Conservation (phyloP, 83 land plant genomes). For the Diphasiastrum complanatum region DNA sequence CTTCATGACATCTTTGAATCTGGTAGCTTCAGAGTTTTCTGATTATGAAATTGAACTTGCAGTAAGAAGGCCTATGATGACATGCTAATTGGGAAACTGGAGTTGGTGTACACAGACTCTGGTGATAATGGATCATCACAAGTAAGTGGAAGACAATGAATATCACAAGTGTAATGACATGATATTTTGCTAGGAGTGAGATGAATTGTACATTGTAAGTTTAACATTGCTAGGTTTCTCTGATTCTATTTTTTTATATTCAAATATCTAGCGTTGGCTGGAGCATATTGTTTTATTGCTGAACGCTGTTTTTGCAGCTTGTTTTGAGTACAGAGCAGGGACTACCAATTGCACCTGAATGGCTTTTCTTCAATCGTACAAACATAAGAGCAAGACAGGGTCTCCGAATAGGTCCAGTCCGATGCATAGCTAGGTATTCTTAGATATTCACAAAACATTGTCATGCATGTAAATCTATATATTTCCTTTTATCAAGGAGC, state of each 20-base stretch:
- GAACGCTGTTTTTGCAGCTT: slow-evolving; percentile 38
- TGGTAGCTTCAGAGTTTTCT: no score
- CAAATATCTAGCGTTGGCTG: no score
- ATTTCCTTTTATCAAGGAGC: background rate
- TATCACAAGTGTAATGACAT: no score
- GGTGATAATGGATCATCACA: slow-evolving; percentile 40
- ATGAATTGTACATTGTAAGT: background rate
- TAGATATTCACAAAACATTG: background rate
- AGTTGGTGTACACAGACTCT: slow-evolving; percentile 46
- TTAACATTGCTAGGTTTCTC: background rate
- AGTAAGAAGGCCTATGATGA: slow-evolving; percentile 54
- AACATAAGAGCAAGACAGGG: slow-evolving; percentile 56
- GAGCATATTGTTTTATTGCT: no score
- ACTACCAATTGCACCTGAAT: slow-evolving; percentile 44
- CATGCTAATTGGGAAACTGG: slow-evolving; percentile 57
- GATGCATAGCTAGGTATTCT: slow-evolving; percentile 44
- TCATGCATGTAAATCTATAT: background rate
- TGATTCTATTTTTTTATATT: background rate
- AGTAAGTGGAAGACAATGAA: slow-evolving; percentile 33
- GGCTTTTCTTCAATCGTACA: slow-evolving; percentile 56
- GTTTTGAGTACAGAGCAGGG: slow-evolving; percentile 61
- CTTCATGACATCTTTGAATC: no score
- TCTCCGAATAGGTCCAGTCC: slow-evolving; percentile 51
- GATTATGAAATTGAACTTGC: no score
- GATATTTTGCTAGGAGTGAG: no score